Evolutionary conservation across 1,284 basidiomycete species (phyloP).

Genomic region (Uromyces viciae-fabae): DNA sequence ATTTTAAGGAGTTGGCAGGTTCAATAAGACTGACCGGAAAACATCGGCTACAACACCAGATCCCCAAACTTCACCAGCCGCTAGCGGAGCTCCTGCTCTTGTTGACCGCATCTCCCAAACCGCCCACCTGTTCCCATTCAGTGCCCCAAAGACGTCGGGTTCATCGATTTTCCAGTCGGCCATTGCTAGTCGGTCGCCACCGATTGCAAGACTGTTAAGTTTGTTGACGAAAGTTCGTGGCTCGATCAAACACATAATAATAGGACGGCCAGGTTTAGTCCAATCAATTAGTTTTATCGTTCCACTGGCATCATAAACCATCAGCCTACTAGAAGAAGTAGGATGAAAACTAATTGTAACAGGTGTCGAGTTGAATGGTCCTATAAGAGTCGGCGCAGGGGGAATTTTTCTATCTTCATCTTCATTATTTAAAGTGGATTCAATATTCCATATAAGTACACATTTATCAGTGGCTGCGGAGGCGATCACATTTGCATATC

Average conservation of each 20-base stretch:
- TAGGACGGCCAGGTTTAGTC: constrained; percentile 36
- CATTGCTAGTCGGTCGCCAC: constrained; percentile 12
- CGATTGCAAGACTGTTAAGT: not conserved
- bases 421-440: not conserved
- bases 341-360: constrained; percentile 40
- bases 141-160: constrained; percentile 30
- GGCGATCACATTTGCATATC: constrained; percentile 32
- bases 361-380: constrained; percentile 27
- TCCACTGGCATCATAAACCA: constrained; percentile 39
- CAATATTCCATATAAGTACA: constrained; percentile 34
- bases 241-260: constrained; percentile 34
- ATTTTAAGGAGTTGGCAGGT: not conserved
- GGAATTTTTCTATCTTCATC: not conserved
- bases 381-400: constrained; percentile 26
- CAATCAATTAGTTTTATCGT: constrained; percentile 39
- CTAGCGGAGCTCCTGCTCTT: constrained; percentile 17
- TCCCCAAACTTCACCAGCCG: constrained; percentile 24
- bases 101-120: constrained; percentile 38
- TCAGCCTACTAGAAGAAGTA: constrained; percentile 23
- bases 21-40: constrained; percentile 10
- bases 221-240: constrained; percentile 29
- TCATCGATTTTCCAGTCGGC: constrained; percentile 42
- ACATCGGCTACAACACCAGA: constrained; percentile 12
- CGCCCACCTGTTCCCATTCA: constrained; percentile 33
- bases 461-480: constrained; percentile 30